These are phyloP conservation scores for Triticum urartu DNA, from an alignment of 176 grass and related monocot species.

Conservation along the genomic window DNA sequence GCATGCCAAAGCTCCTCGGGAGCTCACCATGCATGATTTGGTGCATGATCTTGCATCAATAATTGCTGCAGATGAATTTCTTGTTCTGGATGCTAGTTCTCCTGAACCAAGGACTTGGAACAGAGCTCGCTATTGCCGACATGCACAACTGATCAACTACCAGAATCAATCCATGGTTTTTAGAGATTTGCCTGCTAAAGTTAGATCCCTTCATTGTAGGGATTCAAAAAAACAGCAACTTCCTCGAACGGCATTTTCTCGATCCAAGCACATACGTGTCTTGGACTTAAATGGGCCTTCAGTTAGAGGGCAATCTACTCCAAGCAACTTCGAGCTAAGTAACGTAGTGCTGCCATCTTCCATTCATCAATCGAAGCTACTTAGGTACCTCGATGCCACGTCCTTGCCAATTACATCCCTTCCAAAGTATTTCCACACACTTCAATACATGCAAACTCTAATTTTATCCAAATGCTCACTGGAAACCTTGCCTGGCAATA, in stretches of 20 bases:
- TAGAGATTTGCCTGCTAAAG: not conserved
- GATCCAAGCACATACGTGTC: constrained; percentile 31
- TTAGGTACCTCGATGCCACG: not conserved
- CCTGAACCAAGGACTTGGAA: not conserved
- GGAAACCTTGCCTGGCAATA: constrained; percentile 25
- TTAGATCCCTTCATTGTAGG: constrained; percentile 33
- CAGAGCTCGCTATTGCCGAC: not conserved
- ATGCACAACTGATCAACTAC: not conserved
- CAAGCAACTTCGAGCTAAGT: not conserved
- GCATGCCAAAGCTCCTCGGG: not conserved
- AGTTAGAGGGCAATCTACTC: not conserved
- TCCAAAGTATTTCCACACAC: not conserved
- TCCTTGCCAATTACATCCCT: not conserved
- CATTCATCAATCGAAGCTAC: constrained; percentile 9
- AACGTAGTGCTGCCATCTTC: constrained; percentile 16
- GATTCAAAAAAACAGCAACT: not conserved
- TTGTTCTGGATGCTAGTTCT: not conserved
- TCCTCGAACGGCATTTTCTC: not conserved
- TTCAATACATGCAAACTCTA: constrained; percentile 31
- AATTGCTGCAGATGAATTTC: constrained; percentile 30
- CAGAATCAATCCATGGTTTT: not conserved
- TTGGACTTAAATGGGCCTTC: not conserved
- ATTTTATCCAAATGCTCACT: constrained; percentile 36
- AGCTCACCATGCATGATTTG: not conserved
- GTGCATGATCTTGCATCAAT: no score